Evolutionary conservation across 2,329 filamentous ascomycete species (phyloP).

Genomic region (Didymosphaeria variabile): DNA sequence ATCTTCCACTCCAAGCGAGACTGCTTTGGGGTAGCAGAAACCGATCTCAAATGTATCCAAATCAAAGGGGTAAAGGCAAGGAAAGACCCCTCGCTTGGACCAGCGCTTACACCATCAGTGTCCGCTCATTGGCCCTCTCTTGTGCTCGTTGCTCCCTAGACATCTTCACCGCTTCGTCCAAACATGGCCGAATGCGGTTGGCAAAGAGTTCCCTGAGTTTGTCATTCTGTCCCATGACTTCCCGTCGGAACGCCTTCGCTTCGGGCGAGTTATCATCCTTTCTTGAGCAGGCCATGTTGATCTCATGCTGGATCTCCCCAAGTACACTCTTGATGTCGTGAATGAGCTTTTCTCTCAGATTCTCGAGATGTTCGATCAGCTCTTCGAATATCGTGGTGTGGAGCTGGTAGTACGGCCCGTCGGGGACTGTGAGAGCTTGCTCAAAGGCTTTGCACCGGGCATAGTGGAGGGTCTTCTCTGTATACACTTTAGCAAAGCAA

Average conservation of each 20-base stretch:
- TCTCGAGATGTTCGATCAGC: not conserved
- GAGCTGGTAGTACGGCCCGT: constrained; percentile 3
- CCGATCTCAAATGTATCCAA: not conserved
- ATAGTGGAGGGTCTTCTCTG: not conserved
- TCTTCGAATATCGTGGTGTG: not conserved
- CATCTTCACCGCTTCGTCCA: not conserved
- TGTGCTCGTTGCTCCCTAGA: not conserved
- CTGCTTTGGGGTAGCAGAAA: not conserved
- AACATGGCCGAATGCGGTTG: not conserved
- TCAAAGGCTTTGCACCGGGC: not conserved
- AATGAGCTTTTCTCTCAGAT: not conserved
- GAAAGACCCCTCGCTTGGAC: not conserved
- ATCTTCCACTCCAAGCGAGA: not conserved
- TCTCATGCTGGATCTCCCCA: not conserved
- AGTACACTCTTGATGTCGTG: not conserved
- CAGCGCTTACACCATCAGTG: not conserved
- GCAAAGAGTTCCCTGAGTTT: not conserved
- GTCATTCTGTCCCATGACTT: not conserved
- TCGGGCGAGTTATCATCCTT: not conserved
- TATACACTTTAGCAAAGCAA: not conserved
- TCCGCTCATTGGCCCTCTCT: not conserved
- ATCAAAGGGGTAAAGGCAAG: not conserved
- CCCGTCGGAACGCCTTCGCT: not conserved
- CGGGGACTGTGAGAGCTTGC: not conserved
- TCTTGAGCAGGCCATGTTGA: not conserved